These are phyloP conservation scores for Fusarium coffeatum DNA, from an alignment of 2,329 filamentous ascomycete genomes.

Conservation along the genomic window DNA sequence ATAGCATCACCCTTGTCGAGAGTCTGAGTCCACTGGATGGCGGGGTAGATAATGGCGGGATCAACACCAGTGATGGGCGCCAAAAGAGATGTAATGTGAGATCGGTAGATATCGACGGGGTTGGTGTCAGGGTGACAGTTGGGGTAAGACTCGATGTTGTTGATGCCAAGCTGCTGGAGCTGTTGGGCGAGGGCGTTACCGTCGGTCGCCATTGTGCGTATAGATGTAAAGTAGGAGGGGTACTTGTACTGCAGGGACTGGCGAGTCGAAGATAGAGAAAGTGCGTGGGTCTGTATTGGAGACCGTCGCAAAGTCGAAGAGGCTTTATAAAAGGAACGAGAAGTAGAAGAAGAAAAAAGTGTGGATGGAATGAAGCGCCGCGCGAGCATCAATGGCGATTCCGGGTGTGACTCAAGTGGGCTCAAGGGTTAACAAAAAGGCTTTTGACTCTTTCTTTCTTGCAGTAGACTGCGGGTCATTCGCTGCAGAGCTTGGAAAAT, in stretches of 20 bases:
- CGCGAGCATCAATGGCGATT: conserved; percentile 45
- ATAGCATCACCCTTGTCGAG: conserved; percentile 87
- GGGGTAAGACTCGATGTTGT: conserved; percentile 55
- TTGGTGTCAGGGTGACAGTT: conserved; percentile 75
- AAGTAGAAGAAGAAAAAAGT: conserved; percentile 39
- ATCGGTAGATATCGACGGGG: conserved; percentile 82
- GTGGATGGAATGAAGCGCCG: conserved; percentile 43
- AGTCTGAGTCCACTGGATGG: conserved; percentile 80
- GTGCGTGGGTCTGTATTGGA: conserved; percentile 2
- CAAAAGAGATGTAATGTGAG: conserved; percentile 78
- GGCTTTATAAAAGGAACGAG: conserved; percentile 17
- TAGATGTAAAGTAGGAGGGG: conserved; percentile 17
- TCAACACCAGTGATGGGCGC: conserved; percentile 77
- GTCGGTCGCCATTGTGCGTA: conserved; percentile 38
- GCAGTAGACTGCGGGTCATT: conserved; percentile 35
- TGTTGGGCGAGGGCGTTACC: conserved; percentile 43
- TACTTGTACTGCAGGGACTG: conserved; percentile 13
- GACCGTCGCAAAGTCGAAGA: conserved; percentile 24
- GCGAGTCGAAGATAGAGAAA: conserved; percentile 13
- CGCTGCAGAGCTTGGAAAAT: conserved; percentile 27
- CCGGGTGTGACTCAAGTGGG: conserved; percentile 48
- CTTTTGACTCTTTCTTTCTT: conserved; percentile 36
- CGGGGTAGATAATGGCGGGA: conserved; percentile 75
- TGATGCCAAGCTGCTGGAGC: conserved; percentile 42
- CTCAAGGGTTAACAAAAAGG: conserved; percentile 42